Conservation (phyloP, 164 flowering plant genomes). For the Annona cherimola region DNA sequence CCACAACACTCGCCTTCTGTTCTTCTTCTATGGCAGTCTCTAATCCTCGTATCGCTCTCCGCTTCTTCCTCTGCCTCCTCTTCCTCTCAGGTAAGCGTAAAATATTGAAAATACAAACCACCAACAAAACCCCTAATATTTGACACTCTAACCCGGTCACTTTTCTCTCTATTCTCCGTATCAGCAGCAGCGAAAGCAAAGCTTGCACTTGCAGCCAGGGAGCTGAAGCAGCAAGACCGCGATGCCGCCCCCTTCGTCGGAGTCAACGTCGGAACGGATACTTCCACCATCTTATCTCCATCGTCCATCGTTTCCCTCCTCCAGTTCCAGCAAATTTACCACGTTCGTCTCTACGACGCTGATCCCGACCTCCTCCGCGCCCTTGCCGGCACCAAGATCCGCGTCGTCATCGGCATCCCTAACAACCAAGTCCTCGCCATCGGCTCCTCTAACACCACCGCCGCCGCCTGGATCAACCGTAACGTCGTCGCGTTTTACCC, state of each 20-base stretch:
- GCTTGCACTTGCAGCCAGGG: background rate
- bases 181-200: background rate
- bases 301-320: slow-evolving; percentile 64
- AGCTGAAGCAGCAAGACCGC: slow-evolving; percentile 26
- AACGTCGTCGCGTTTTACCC: slow-evolving; percentile 76
- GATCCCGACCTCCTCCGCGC: slow-evolving; percentile 61
- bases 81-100: background rate
- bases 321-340: slow-evolving; percentile 61
- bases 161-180: background rate
- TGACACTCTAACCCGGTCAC: background rate
- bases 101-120: background rate
- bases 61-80: background rate
- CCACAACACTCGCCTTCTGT: background rate
- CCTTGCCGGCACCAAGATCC: slow-evolving; percentile 63
- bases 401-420: slow-evolving; percentile 79
- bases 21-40: background rate
- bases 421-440: slow-evolving; percentile 85
- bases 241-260: slow-evolving; percentile 70
- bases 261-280: slow-evolving; percentile 77
- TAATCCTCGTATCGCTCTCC: background rate
- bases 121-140: background rate
- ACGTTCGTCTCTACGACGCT: slow-evolving; percentile 80
- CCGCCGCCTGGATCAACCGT: slow-evolving; percentile 73
- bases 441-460: slow-evolving; percentile 82
- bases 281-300: slow-evolving; percentile 52